phyloP scores from a whole-genome alignment of 2,329 filamentous ascomycete genomes.

The Fusarium neocosmosporiellum region DNA sequence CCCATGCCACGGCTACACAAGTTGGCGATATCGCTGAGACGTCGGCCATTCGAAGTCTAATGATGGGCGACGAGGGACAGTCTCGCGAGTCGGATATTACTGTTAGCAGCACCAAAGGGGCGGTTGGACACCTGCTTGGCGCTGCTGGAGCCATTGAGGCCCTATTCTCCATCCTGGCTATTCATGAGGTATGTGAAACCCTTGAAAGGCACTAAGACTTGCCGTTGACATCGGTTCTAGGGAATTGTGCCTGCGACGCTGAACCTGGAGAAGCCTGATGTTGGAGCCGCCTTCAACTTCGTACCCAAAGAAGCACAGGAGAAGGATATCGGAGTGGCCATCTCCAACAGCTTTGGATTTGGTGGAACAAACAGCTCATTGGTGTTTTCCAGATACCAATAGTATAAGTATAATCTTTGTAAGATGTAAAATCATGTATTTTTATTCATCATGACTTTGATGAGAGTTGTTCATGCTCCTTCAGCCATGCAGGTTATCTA shows the following conservation, averaged over 20 bases:
- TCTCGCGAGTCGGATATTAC: constrained; percentile 73
- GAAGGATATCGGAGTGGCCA: constrained; percentile 75
- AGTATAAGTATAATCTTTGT: not conserved
- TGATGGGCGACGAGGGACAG: constrained; percentile 79
- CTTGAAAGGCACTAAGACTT: not conserved
- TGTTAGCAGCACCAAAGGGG: constrained; percentile 93
- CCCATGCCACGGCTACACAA: constrained; percentile 89
- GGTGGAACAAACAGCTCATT: constrained; percentile 95
- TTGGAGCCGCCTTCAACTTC: constrained; percentile 85
- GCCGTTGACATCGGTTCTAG: constrained; percentile 58
- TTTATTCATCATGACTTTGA: not conserved
- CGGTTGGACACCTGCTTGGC: constrained; percentile 89
- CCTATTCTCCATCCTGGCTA: constrained; percentile 82
- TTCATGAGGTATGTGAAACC: constrained; percentile 74
- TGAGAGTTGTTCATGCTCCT: not conserved
- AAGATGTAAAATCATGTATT: constrained; percentile 9
- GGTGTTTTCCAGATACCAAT: constrained; percentile 69
- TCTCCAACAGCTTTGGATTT: constrained; percentile 98
- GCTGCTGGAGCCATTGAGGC: constrained; percentile 93
- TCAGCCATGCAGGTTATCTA: not conserved
- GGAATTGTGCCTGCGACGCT: constrained; percentile 85
- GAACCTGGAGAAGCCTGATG: constrained; percentile 77
- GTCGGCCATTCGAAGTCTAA: constrained; percentile 79
- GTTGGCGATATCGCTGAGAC: constrained; percentile 93
- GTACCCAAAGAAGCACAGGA: constrained; percentile 78